These are phyloP conservation scores for Tetrahymena elliotti DNA, from an alignment of 73 alveolate genomes.

Conservation along the genomic window DNA sequence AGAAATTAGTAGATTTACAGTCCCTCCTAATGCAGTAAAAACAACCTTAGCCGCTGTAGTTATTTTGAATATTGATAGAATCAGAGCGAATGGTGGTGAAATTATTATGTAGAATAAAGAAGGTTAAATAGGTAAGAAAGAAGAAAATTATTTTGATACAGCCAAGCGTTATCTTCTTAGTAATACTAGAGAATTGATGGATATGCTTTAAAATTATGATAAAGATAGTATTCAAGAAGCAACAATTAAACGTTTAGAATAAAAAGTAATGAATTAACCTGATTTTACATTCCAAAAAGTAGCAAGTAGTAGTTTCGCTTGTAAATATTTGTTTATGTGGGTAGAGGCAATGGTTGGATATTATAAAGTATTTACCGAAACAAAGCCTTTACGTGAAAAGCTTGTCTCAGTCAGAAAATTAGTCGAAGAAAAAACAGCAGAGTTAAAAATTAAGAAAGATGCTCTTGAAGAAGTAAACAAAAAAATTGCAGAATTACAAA, in stretches of 20 bases:
- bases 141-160: conserved; percentile 82
- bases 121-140: conserved; percentile 47
- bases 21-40: conserved; percentile 92
- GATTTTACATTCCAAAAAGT: conserved; percentile 67
- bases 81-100: conserved; percentile 44
- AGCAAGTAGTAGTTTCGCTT: conserved; percentile 70
- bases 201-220: conserved; percentile 60
- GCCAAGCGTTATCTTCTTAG: conserved; percentile 59
- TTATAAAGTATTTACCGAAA: conserved; percentile 60
- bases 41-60: conserved; percentile 83
- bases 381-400: conserved; percentile 56
- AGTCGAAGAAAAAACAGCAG: conserved; percentile 57
- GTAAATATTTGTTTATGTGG: conserved; percentile 69
- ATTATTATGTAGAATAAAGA: conserved; percentile 35
- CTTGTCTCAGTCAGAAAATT: conserved; percentile 52
- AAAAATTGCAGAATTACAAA: conserved; percentile 50
- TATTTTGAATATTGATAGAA: conserved; percentile 34
- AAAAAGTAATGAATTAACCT: conserved; percentile 49
- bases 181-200: conserved; percentile 72
- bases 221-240: conserved; percentile 62
- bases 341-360: conserved; percentile 72
- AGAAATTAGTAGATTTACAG: conserved; percentile 64
- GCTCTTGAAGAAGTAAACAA: conserved; percentile 72
- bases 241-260: conserved; percentile 48
- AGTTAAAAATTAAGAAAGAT: conserved; percentile 59